phyloP scores from a whole-genome alignment of 176 grass and related monocot species.

The Aegilops sharonensis region DNA sequence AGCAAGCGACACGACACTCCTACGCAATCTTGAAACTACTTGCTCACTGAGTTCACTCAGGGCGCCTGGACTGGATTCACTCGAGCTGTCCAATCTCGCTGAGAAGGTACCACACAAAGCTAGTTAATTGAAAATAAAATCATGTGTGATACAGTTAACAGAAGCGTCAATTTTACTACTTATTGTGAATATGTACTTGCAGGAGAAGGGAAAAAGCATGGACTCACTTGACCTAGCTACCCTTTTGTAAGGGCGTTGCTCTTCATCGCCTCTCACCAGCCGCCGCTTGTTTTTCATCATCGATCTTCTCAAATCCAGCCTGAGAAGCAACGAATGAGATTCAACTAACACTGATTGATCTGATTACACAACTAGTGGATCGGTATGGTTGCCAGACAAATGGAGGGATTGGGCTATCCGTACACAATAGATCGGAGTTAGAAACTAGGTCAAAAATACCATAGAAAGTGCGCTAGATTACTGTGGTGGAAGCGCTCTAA shows the following conservation, averaged over 20 bases:
- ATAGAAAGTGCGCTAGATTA: background rate
- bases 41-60: background rate
- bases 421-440: background rate
- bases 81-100: background rate
- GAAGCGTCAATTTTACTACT: background rate
- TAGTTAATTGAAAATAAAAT: too few species aligned
- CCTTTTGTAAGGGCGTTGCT: background rate
- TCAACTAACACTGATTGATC: background rate
- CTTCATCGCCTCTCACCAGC: background rate
- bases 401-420: background rate
- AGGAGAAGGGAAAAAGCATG: background rate
- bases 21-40: background rate
- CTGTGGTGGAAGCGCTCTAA: background rate
- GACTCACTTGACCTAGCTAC: background rate
- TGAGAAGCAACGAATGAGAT: background rate
- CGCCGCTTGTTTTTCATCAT: background rate
- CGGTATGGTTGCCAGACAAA: background rate
- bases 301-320: too few species aligned
- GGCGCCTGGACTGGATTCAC: background rate
- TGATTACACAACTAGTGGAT: background rate
- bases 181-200: background rate
- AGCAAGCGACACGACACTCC: background rate
- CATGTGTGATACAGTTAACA: background rate
- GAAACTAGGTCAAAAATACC: background rate
- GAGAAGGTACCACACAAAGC: background rate